phyloP scores from a whole-genome alignment of 2,329 filamentous ascomycete genomes.

The Colletotrichum australisinense region DNA sequence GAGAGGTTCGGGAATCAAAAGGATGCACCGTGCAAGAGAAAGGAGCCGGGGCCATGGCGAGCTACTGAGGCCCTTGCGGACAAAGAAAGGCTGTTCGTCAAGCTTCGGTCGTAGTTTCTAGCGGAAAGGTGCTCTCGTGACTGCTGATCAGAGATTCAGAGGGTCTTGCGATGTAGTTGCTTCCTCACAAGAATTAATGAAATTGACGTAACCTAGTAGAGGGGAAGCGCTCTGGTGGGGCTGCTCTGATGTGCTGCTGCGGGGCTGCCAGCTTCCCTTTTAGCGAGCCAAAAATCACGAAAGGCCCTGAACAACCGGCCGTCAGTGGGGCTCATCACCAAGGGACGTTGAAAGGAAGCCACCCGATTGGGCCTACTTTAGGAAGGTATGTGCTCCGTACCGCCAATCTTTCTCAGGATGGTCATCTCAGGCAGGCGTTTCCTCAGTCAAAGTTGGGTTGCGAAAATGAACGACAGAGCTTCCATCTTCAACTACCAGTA shows the following conservation, averaged over 20 bases:
- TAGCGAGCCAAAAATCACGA: neutral
- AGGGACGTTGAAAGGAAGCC: neutral
- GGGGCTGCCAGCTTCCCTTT: neutral
- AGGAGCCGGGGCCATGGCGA: slow-evolving; percentile 3
- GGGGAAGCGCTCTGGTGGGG: neutral
- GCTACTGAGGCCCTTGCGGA: no score
- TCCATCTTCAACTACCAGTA: neutral
- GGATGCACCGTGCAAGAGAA: slow-evolving; percentile 56
- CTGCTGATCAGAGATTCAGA: neutral
- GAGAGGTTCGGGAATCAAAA: slow-evolving; percentile 53
- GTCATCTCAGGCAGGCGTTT: neutral
- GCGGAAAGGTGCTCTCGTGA: no score
- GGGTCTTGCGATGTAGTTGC: no score
- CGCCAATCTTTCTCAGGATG: neutral
- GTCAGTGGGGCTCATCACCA: neutral
- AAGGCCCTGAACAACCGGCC: neutral
- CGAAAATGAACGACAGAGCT: neutral
- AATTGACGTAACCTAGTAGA: slow-evolving; percentile 8
- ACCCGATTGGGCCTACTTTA: slow-evolving; percentile 11
- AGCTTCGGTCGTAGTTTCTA: neutral
- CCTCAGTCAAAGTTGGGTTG: neutral
- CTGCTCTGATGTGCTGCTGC: neutral
- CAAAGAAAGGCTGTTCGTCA: neutral
- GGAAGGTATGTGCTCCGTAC: neutral
- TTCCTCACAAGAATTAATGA: no score